Conservation (phyloP, 192 early-diverging fungal species). For the Entomortierella chlamydospora region DNA sequence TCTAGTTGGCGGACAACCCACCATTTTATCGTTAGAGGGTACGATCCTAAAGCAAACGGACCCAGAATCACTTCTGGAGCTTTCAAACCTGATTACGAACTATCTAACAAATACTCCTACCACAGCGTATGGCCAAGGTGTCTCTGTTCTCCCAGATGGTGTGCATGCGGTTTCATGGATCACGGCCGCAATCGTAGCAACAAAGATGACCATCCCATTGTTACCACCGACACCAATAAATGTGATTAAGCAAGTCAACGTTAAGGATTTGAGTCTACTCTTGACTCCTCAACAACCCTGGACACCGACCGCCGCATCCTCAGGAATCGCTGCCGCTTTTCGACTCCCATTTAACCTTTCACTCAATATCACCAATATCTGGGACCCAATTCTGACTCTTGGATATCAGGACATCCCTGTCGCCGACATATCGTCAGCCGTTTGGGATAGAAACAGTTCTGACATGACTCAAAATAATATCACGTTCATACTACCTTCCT, state of each 20-base stretch:
- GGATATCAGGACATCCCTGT: constrained; percentile 17
- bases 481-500: constrained; percentile 22
- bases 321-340: constrained; percentile 29
- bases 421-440: constrained; percentile 32
- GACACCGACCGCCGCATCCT: constrained; percentile 23
- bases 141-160: constrained; percentile 40
- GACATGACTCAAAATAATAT: constrained; percentile 46
- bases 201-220: constrained; percentile 34
- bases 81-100: constrained; percentile 36
- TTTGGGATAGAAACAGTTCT: constrained; percentile 38
- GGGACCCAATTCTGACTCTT: constrained; percentile 19
- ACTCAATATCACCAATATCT: constrained; percentile 35
- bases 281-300: constrained; percentile 37
- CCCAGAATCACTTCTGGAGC: constrained; percentile 18
- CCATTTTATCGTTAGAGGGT: constrained; percentile 21
- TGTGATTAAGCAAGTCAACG: constrained; percentile 31
- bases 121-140: constrained; percentile 29
- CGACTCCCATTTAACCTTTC: constrained; percentile 41
- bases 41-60: constrained; percentile 23
- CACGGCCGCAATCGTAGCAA: constrained; percentile 27
- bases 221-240: constrained; percentile 29
- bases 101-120: constrained; percentile 36
- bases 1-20: constrained; percentile 16
- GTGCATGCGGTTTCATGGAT: constrained; percentile 32
- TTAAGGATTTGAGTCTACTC: constrained; percentile 13